Evolutionary conservation across 116 monocot genomes (phyloP).

Genomic region (Trichopus zeylanicus): DNA sequence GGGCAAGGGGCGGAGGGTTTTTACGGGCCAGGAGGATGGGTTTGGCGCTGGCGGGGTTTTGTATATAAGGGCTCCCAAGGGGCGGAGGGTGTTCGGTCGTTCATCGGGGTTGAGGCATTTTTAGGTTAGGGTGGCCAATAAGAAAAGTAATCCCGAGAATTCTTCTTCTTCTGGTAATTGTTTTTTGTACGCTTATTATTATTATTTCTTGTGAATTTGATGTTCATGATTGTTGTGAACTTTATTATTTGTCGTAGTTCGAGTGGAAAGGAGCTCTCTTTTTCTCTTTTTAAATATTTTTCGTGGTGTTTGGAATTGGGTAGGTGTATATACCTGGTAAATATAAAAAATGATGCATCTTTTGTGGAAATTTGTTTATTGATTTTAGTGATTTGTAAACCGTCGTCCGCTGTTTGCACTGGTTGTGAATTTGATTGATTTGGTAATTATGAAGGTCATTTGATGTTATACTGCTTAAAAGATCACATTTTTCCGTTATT

Average conservation of each 20-base stretch:
- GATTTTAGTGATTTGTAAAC: background rate
- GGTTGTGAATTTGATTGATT: no score
- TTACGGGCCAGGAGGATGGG: background rate
- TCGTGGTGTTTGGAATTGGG: background rate
- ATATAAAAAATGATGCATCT: background rate
- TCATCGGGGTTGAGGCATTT: background rate
- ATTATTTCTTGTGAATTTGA: background rate
- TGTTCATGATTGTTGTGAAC: background rate
- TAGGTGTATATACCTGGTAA: background rate
- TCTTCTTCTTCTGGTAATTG: slow-evolving; percentile 9
- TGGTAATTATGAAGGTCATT: no score
- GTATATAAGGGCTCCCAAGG: background rate
- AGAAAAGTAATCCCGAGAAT: slow-evolving; percentile 8
- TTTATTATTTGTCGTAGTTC: no score
- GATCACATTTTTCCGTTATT: no score
- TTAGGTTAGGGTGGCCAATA: slow-evolving; percentile 11
- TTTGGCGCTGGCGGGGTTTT: background rate
- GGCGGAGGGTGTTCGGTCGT: background rate
- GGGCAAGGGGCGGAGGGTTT: slow-evolving; percentile 1
- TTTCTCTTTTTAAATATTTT: no score
- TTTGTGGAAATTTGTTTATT: background rate
- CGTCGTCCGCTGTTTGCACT: no score
- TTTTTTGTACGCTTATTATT: background rate
- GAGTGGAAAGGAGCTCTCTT: background rate
- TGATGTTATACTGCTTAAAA: no score